These are phyloP conservation scores for Boletus tomentosulus DNA, from an alignment of 768 basidiomycete species.

Conservation along the genomic window DNA sequence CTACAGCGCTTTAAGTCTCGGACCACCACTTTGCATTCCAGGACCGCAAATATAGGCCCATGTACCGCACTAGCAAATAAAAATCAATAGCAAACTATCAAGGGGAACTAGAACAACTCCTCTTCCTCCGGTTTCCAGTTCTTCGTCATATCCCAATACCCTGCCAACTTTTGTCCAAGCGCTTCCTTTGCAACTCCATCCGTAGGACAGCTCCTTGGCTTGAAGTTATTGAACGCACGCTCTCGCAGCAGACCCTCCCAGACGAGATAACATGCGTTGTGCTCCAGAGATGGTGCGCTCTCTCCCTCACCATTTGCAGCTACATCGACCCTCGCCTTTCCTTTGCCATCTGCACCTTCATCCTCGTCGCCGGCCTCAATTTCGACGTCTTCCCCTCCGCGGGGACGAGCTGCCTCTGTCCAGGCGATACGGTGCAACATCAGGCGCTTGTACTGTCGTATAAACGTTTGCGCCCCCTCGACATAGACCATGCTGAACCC, in stretches of 20 bases:
- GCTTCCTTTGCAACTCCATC: conserved; percentile 84
- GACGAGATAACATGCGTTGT: conserved; percentile 85
- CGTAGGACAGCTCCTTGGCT: conserved; percentile 75
- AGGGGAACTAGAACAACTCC: conserved; percentile 49
- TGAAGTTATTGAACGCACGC: conserved; percentile 74
- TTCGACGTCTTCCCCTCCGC: conserved; percentile 70
- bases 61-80: neutral
- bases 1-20: too few species aligned
- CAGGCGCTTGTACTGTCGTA: conserved; percentile 83
- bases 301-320: conserved; percentile 12
- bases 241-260: conserved; percentile 93
- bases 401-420: conserved; percentile 85
- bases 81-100: neutral
- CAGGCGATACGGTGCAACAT: conserved; percentile 87
- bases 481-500: conserved; percentile 89
- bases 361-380: conserved; percentile 50
- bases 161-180: conserved; percentile 78
- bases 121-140: conserved; percentile 84
- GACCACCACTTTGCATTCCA: neutral
- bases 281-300: conserved; percentile 51
- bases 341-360: conserved; percentile 29
- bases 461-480: conserved; percentile 83
- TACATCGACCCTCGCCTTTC: conserved; percentile 34
- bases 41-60: neutral
- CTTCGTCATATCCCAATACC: conserved; percentile 95